Evolutionary conservation across 106 monocot species (phyloP).

Genomic region (Dioscorea alata): DNA sequence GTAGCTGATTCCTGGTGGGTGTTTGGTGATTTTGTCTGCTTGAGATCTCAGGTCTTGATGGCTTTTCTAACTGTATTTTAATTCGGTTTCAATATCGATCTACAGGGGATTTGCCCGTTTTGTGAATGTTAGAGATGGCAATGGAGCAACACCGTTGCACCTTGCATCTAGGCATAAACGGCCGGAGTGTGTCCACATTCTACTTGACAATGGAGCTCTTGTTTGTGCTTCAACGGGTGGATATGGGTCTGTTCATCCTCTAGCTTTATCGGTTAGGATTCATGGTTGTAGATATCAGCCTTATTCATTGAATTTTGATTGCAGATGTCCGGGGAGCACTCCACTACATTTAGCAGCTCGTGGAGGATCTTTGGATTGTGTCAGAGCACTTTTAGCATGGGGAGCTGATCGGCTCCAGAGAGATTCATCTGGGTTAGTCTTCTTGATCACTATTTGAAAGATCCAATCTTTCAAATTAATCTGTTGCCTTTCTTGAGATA

Average conservation of each 20-base stretch:
- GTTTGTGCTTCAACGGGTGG: conserved; percentile 64
- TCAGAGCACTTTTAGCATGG: conserved; percentile 41
- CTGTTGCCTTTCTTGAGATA: not conserved
- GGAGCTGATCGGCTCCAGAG: conserved; percentile 40
- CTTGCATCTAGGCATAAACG: conserved; percentile 68
- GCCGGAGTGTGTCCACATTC: conserved; percentile 48
- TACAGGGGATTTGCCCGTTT: conserved; percentile 92
- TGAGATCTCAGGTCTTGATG: not conserved
- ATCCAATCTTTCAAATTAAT: not conserved
- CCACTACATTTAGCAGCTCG: conserved; percentile 36
- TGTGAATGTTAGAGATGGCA: conserved; percentile 85
- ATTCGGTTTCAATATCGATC: not conserved
- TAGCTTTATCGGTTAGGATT: too few relatives aligned
- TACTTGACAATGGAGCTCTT: conserved; percentile 82
- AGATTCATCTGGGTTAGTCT: conserved; percentile 38
- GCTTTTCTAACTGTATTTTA: not conserved
- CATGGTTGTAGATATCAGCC: too few relatives aligned
- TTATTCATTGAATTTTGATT: not conserved
- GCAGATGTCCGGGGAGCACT: conserved; percentile 31
- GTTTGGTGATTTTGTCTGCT: not conserved
- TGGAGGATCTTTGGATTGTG: conserved; percentile 35
- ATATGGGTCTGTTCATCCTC: conserved; percentile 39
- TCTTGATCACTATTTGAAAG: not conserved
- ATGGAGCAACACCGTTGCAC: conserved; percentile 84
- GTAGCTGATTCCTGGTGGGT: conserved; percentile 74